Evolutionary conservation across 306 rosid species (phyloP), one percentile per base, ranked within the genome.

Genomic region (Begonia masoniana): DNA sequence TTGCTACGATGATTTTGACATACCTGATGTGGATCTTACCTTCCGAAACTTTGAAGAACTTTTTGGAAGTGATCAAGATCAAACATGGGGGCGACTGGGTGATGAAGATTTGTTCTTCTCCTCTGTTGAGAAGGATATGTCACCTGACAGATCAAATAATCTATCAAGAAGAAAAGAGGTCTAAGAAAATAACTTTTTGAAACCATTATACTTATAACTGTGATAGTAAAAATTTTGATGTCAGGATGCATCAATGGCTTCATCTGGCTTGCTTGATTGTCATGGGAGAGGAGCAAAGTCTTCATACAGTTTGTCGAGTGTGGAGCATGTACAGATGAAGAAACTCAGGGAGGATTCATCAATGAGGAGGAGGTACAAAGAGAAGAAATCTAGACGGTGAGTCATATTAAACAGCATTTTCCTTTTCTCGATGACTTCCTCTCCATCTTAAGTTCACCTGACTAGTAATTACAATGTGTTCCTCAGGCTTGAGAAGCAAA

Each of bases 1-100:
- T 51, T 76, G 61, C 48, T 54, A 23, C 21, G 97, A 85, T 52
- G 94, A 80, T 74, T 80, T 89, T 55, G 59, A 80, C 72, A 80
- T 89, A 36, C 97, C 97, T 24, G 97, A 89, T 17, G 83, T 89
- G 60, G 94, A 89, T 63, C 75, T 78, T 62, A 80, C 95, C 11
- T 82, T 89, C 75, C 82, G 47, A 64, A 85, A 74, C 70, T 76
- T 68, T 11, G 94, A 89, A 54, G 95, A 89, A 62, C 54, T 82
- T 50, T 89, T 89, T 61, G 82, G 80, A 62, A 79, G 88, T 62
- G 87, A 80, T 63, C 81, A 85, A 65, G 87, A 82, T 74, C 83
- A 78, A 43, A 65, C 49, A 43, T 67, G 74, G 60, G 62, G 66
- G 26, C 49, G 71, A 50, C 70, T 62, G 47, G 68, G 59, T 70